Evolutionary conservation across 257 asterid species (phyloP), one percentile per base, ranked within the genome.

Genomic region (Solanum corneliomulleri): DNA sequence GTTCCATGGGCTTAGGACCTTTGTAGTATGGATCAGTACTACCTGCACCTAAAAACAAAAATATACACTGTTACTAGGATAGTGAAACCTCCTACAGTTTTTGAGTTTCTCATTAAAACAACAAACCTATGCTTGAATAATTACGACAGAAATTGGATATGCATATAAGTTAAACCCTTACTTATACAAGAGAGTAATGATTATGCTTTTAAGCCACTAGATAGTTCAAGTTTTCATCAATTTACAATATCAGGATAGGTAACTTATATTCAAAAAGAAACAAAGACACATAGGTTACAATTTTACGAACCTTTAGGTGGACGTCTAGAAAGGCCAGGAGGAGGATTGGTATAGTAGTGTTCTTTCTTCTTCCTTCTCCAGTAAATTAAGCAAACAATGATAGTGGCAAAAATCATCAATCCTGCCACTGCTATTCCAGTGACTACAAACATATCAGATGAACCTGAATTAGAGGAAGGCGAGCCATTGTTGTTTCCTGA

Each of bases 301-400:
- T 31, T 62, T 25, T 84, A 75, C 86, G 31, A 66, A 90, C 92
- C 90, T 83, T 87, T 90, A 41, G 87, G 87, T 10, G 85, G 88
- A 85, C 77, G 91, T 60, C 88, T 88, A 23, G 85, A 27, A 23
- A 68, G 66, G 27, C 89, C 60, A 12, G 83, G 41, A 16, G 37
- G 56, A 86, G 33, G 69, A 62, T 72, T 89, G 31, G 62, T 58
- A 82, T 91, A 89, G 64, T 91, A 88, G 6, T 47, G 83, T 11
- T 86, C 89, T 83, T 88, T 91, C 88, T 86, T 92, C 87, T 69
- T 88, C 86, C 82, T 91, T 91, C 74, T 89, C 68, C 89, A 77
- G 85, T 91, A 92, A 37, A 82, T 16, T 44, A 92, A 14, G 83
- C 86, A 88, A 74, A 87, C 41, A 56, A 86, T 41, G 74, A 89